Conservation (phyloP, 805 yeast species). For the Candida ponderosae region DNA sequence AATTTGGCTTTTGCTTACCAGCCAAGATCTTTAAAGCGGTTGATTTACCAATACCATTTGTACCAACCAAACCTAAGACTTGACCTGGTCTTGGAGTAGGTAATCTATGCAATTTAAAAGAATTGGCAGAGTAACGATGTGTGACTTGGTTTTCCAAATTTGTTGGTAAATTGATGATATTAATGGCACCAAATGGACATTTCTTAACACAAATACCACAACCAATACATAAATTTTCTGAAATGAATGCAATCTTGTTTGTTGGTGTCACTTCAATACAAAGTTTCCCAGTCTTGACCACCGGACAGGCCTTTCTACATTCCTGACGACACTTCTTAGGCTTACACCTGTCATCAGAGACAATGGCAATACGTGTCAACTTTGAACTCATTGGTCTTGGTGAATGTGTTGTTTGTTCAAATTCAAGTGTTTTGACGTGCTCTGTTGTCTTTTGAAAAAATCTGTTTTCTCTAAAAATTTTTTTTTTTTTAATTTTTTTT, state of each 20-base stretch:
- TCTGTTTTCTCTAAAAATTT: background rate
- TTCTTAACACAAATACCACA: conserved; percentile 99
- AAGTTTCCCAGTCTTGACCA: conserved; percentile 92
- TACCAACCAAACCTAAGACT: conserved; percentile 94
- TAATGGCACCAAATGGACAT: conserved; percentile 97
- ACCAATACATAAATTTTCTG: conserved; percentile 93
- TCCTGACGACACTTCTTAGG: conserved; percentile 99
- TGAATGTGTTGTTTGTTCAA: too few relatives aligned
- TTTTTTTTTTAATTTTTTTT: background rate
- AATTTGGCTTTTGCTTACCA: conserved; percentile 95
- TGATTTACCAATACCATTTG: conserved; percentile 98
- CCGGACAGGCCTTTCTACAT: conserved; percentile 95
- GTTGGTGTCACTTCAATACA: conserved; percentile 95
- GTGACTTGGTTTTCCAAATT: conserved; percentile 89
- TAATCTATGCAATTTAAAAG: conserved; percentile 92
- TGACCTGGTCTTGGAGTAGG: conserved; percentile 99
- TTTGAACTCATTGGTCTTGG: conserved; percentile 27
- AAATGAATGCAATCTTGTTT: conserved; percentile 87
- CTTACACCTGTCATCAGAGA: conserved; percentile 89
- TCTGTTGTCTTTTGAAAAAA: too few relatives aligned
- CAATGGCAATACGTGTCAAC: conserved; percentile 89
- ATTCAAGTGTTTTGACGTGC: too few relatives aligned
- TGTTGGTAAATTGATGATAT: conserved; percentile 92
- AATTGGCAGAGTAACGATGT: conserved; percentile 95
- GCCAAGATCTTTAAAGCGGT: conserved; percentile 95